Evolutionary conservation across 2,329 filamentous ascomycete genomes (phyloP), one percentile per base, ranked within the genome.

Genomic region (Claviceps monticola): DNA sequence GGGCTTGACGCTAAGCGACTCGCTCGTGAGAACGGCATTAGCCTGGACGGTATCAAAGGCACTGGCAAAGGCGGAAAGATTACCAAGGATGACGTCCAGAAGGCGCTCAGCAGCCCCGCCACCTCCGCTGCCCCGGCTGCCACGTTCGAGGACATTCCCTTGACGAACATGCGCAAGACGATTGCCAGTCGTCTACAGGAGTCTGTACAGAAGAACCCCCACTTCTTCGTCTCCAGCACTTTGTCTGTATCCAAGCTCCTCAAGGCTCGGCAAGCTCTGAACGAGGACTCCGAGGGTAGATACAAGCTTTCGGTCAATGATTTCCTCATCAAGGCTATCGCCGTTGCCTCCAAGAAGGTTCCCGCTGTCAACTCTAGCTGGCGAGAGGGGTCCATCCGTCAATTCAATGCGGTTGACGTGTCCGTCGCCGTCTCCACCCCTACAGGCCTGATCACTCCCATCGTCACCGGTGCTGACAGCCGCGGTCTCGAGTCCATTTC

Each of bases 271-370:
- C 81, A 88, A 72, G 89, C 91, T 54, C 82, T 98, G 60, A 98
- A 98, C 75, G 80, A 82, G 66, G 83, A 86, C 13, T 76, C 88
- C 47, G 84, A 95, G 56, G 93, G 91, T 73, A 83, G 89, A 71
- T 98, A 95, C 82, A 98, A 96, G 82, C 86, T 98, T 54, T 96
- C 90, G n/a, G 88, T 98, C 73, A 98, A 98, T 73, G 93, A 98
- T 73, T 95, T 98, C 79, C 78, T 98, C 57, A 88, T 98, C 79
- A 98, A 98, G 81, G 93, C 91, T 60, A 87, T 91, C 54, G 87
- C 82, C 54, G 75, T 86, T 56, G 93, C 93, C 56, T 88, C 85
- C 67, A 84, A 84, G 74, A 96, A 95, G 80, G 90, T 97, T 48
- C 93, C 93, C 54, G 80, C 86, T 58, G 93, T 90, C 72, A 98